Evolutionary conservation across 495 filamentous ascomycete species (phyloP), one percentile per base, ranked within the genome.

Genomic region (Cairneyella variabilis): DNA sequence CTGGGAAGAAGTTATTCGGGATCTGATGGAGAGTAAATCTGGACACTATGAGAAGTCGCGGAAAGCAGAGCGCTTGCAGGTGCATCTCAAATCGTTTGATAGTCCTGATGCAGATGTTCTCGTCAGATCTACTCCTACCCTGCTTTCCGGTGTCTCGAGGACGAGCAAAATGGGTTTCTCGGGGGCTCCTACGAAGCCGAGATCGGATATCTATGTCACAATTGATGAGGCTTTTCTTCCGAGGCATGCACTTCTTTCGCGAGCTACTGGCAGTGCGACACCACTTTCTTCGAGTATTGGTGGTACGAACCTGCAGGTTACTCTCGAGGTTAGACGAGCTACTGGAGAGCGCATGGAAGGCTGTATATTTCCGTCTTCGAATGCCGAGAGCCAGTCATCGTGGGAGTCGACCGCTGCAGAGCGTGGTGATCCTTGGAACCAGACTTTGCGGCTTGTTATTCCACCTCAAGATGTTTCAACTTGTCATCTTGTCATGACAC

Each of bases 181-280:
- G 2, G 91, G 91, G 17, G 91, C 90, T 7, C 93, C 93, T 1
- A 89, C 86, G 0, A 88, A 88, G 60, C 77, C 89, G 8, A 73
- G 93, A 56, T 95, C 89, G 11, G 93, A 99, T 64, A 97, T 99
- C 42, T 99, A 97, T 64, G 65, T 99, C 20, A 95, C 89, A 0
- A 66, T 99, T 45, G 79, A 80, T 32, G 83, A 89, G 58, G 84
- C 90, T 0, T 75, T 79, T 12, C 69, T 99, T 2, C 83, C 88
- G 28, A 75, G 82, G 30, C 87, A 92, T 53, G 88, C 88, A 2
- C 70, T 92, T 10, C 73, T 99, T 3, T 86, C 89, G 27, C 82
- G 95, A 58, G 88, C 88, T 17, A 80, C 87, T 56, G 82, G 82
- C 45, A 90, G 90, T 40, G 85, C 88, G 27, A 80, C 86, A 5